These are phyloP conservation scores for Talaromyces islandicus DNA, from an alignment of 2,329 filamentous ascomycete species.

Conservation along the genomic window DNA sequence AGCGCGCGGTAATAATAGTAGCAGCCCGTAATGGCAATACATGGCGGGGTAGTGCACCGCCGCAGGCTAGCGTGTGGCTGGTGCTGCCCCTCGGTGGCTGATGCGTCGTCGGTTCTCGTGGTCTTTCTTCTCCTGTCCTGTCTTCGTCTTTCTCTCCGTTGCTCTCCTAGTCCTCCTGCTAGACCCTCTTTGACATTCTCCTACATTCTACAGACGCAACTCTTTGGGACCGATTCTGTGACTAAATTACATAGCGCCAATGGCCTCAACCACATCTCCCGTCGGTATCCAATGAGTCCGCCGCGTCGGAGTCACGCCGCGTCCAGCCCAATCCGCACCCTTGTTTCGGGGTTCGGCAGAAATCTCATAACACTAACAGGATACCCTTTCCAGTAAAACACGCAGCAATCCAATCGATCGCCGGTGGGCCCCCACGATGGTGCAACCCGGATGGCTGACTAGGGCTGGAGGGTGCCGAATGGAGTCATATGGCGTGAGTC, in stretches of 20 bases:
- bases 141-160: too few species aligned
- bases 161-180: too few species aligned
- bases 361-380: not conserved
- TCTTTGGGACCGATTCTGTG: not conserved
- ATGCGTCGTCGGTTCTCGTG: too few species aligned
- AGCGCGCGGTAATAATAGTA: not conserved
- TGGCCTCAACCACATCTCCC: not conserved
- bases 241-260: not conserved
- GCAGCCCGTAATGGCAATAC: too few species aligned
- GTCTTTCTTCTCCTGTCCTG: too few species aligned
- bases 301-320: not conserved
- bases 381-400: not conserved
- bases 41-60: not conserved
- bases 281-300: not conserved
- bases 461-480: not conserved
- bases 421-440: not conserved
- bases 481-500: not conserved
- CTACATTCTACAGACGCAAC: not conserved
- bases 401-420: not conserved
- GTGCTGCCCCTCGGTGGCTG: not conserved
- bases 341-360: not conserved
- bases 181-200: too few species aligned
- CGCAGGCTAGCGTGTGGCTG: not conserved
- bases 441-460: not conserved
- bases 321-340: not conserved